These are phyloP conservation scores for Pleurotus pulmonarius DNA, from an alignment of 768 basidiomycete genomes.

Conservation along the genomic window DNA sequence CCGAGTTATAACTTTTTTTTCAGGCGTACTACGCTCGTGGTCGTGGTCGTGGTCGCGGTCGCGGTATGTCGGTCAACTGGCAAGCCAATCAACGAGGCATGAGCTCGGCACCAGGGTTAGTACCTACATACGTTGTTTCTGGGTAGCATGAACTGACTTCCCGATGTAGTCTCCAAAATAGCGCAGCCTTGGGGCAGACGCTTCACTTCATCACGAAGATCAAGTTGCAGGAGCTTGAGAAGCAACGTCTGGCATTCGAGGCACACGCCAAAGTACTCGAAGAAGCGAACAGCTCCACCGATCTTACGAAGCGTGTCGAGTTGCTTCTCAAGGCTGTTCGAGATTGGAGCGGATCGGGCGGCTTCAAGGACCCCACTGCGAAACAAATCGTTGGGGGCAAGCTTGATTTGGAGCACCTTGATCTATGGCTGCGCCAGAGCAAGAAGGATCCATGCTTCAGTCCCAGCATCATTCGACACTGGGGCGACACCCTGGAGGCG, in stretches of 20 bases:
- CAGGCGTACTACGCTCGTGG: too few species aligned
- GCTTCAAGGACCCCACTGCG: not conserved
- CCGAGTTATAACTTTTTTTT: too few species aligned
- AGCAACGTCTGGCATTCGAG: conserved; percentile 31
- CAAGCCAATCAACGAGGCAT: too few species aligned
- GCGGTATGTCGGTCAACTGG: too few species aligned
- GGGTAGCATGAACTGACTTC: too few species aligned
- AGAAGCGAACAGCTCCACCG: conserved; percentile 16
- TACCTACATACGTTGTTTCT: too few species aligned
- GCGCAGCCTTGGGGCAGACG: conserved; percentile 28
- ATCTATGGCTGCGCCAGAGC: conserved; percentile 36
- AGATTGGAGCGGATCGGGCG: conserved; percentile 32
- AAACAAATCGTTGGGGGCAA: conserved; percentile 16
- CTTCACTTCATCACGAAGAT: conserved; percentile 40
- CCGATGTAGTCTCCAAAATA: not conserved
- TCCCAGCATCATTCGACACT: conserved; percentile 27
- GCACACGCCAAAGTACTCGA: conserved; percentile 29
- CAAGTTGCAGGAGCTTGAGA: conserved; percentile 40
- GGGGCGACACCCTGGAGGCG: conserved; percentile 34
- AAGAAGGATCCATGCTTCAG: conserved; percentile 37
- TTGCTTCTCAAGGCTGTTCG: conserved; percentile 28
- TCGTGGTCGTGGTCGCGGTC: too few species aligned
- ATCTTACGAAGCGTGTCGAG: conserved; percentile 26
- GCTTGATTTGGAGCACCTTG: conserved; percentile 23
- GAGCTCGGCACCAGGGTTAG: too few species aligned